Base-by-base conservation (phyloP, 2,329 filamentous ascomycete species). In the Cryphonectria radicalis region DNA sequence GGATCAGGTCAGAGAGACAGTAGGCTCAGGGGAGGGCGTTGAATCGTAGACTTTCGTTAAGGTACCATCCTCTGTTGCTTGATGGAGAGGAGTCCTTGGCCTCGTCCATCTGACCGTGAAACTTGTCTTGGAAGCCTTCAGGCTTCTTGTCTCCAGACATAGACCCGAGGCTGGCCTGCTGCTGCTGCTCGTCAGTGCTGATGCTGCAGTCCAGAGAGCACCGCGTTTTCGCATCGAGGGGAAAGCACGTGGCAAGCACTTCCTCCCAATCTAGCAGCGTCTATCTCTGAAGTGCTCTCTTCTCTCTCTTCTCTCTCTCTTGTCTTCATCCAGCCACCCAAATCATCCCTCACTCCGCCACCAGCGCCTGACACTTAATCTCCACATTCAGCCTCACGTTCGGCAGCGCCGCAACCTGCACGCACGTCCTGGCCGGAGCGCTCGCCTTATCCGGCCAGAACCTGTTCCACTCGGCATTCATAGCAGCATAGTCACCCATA, bases 401-500 rank as follows among this genome's bases (percentile, higher is more conserved):
- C 11, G 79, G 79, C 74, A 80, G 72, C 53, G 76, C 79, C 3
- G 76, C 76, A 10, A 80, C 79, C 73, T 80, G 77, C 42, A 80
- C 77, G 60, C 77, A 79, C 25, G 79, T 80, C 73, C 79, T 72
- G 11, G 79, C 77, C 10, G 79, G 78, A 11, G 78, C 79, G 57
- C 73, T 76, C 46, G 74, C 74, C 71, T 77, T 77, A 63, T 80
- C 78, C 1, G 78, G 78, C 77, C 77, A 80, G 63, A 78, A 74
- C 73, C 75, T 78, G 73, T 80, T 80, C 78, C 78, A 80, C 74
- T 79, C 79, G 50, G 75, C 76, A 63, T 80, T 80, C 79, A 80
- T 80, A 43, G 76, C 75, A 6, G 74, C 77, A 69, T 80, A 80
- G 68, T 80, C 79, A 37, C 66, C 71, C 68, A 80, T 79, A 67